These are phyloP conservation scores for Coleophoma crateriformis DNA, from an alignment of 2,329 filamentous ascomycete species.

Conservation along the genomic window DNA sequence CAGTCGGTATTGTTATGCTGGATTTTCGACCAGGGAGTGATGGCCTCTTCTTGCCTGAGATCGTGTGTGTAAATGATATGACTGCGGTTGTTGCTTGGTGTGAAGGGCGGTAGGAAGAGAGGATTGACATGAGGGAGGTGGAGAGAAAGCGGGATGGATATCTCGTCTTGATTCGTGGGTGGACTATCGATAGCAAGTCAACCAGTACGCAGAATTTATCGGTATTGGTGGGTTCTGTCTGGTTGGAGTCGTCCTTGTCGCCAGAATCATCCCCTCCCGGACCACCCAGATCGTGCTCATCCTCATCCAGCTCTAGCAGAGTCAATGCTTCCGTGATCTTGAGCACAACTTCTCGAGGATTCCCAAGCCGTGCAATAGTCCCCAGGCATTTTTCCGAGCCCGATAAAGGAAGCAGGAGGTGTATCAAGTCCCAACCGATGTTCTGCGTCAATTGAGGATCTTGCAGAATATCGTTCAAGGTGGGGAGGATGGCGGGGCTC, in stretches of 20 bases:
- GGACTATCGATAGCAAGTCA: conserved; percentile 66
- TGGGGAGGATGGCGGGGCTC: conserved; percentile 58
- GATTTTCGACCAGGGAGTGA: conserved; percentile 53
- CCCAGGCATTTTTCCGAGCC: conserved; percentile 66
- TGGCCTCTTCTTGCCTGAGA: conserved; percentile 63
- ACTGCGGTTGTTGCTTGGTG: conserved; percentile 65
- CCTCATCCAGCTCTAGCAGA: conserved; percentile 41
- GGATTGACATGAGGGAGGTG: conserved; percentile 67
- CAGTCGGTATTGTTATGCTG: conserved; percentile 46
- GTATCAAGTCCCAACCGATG: conserved; percentile 81
- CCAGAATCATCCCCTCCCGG: conserved; percentile 12
- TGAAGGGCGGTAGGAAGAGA: conserved; percentile 57
- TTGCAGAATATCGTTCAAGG: conserved; percentile 63
- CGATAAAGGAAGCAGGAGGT: conserved; percentile 63
- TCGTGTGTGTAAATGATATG: conserved; percentile 63
- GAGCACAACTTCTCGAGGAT: conserved; percentile 75
- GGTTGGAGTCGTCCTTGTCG: conserved; percentile 7
- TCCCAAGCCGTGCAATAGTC: conserved; percentile 70
- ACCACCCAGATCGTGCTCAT: conserved; percentile 34
- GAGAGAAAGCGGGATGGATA: conserved; percentile 75
- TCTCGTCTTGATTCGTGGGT: conserved; percentile 70
- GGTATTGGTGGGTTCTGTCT: conserved; percentile 15
- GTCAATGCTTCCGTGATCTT: conserved; percentile 73
- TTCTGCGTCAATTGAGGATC: conserved; percentile 65
- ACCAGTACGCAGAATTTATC: conserved; percentile 64